Evolutionary conservation across 23 red algal species (phyloP), one percentile per base, ranked within the genome.

Genomic region (Porphyridium purpureum): DNA sequence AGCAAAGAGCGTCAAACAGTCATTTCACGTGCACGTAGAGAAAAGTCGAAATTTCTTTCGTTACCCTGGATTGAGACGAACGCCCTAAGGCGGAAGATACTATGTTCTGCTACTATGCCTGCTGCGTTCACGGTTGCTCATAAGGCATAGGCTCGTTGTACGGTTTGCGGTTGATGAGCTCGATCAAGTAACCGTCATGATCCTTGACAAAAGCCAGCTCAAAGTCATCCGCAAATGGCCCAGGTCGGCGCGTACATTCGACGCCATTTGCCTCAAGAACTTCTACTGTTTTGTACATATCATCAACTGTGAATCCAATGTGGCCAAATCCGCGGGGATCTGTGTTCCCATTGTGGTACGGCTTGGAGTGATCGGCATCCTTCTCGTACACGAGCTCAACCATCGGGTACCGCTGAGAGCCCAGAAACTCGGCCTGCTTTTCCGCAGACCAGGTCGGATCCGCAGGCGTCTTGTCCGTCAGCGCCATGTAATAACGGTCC

Each of bases 261-360:
- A 61, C 44, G 24, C 74, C 74, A 4, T 46, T 47, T 3, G 52
- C 55, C 9, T 57, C 35, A 3, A 85, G 49, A 5, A 42, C 70
- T 23, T 48, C 52, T 5, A 67, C 32, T 4, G 70, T 66, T 6
- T 35, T 40, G 5, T 54, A 31, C 6, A 98, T 42, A 23, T 82
- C 62, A 15, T 48, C 40, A 19, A 98, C 79, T 4, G 69, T 55
- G 24, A 98, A 48, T 8, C 64, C 59, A n/a, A 98, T 54, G 52
- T 98, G 67, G 8, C 56, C 72, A 42, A 78, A 98, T 4, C 90
- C 90, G 26, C 55, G 31, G 0, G 69, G 70, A 5, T 42, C 62
- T 14, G 38, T 32, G 64, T 98, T 98, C 7, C 90, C 90, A 70
- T 74, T 86, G 19, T 54, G 57, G 55, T 86, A 98, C 27, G 5